A percentile compares a stretch with the other conserved stretches of the same genome.
Conservation (phyloP, 2,329 filamentous ascomycete species). For the Geoglossum cookeanum region DNA sequence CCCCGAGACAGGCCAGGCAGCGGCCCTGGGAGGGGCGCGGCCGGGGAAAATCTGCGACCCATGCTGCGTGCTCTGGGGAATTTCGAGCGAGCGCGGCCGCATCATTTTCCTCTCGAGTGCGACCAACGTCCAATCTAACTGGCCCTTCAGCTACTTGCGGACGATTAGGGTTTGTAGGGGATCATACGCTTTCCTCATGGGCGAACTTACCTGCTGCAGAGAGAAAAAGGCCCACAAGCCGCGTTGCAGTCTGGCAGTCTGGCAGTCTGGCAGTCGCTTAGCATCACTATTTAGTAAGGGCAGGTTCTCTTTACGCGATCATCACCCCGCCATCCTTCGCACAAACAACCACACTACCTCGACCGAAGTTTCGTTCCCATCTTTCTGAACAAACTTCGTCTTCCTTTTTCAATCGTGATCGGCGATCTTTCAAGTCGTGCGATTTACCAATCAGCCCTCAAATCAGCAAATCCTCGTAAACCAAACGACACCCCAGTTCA, state of each 20-base stretch:
- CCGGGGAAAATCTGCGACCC: background rate
- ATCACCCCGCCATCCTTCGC: background rate
- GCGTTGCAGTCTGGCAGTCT: too few species aligned
- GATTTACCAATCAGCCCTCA: background rate
- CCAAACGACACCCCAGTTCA: background rate
- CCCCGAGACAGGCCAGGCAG: background rate
- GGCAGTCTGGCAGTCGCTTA: too few species aligned
- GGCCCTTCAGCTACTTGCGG: background rate
- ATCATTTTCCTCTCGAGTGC: background rate
- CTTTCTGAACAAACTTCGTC: slow-evolving; percentile 1
- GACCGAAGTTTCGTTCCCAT: background rate
- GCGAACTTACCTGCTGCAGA: background rate
- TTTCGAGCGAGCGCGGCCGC: background rate
- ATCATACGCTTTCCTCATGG: background rate
- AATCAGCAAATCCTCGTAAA: background rate
- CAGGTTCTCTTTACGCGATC: slow-evolving; percentile 1
- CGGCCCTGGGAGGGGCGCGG: background rate
- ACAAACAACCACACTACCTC: background rate
- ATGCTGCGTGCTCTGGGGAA: background rate
- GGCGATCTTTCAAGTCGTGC: background rate
- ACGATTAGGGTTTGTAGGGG: slow-evolving; percentile 1
- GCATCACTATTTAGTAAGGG: background rate
- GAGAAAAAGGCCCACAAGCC: background rate
- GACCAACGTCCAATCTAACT: background rate
- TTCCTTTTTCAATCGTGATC: background rate